phyloP scores from a whole-genome alignment of 2,329 filamentous ascomycete genomes.

The Talaromyces sp. region DNA sequence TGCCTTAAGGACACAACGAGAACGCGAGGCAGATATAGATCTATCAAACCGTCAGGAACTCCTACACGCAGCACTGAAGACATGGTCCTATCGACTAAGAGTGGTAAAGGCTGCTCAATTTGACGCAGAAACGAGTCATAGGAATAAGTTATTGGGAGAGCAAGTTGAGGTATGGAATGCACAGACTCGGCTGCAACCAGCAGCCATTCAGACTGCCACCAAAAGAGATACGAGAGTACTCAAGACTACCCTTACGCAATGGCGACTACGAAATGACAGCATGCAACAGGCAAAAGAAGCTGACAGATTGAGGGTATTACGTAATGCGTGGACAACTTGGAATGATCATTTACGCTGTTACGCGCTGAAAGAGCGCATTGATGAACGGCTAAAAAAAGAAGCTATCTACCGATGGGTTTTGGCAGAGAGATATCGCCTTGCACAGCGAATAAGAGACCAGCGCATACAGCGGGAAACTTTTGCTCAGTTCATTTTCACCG shows the following conservation, averaged over 20 bases:
- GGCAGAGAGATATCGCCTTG: slow-evolving; percentile 43
- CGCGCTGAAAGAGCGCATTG: slow-evolving; percentile 51
- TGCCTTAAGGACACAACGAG: slow-evolving; percentile 37
- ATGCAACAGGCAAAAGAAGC: slow-evolving; percentile 49
- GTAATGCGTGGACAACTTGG: slow-evolving; percentile 60
- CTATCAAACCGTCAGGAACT: slow-evolving; percentile 28
- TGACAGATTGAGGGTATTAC: slow-evolving; percentile 52
- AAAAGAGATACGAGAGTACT: slow-evolving; percentile 47
- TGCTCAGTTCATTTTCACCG: slow-evolving; percentile 39
- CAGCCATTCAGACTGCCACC: slow-evolving; percentile 41
- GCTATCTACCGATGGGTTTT: slow-evolving; percentile 62
- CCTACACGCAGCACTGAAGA: slow-evolving; percentile 31
- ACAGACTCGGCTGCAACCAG: slow-evolving; percentile 43
- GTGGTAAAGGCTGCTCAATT: slow-evolving; percentile 28
- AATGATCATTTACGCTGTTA: slow-evolving; percentile 58
- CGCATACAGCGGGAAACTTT: slow-evolving; percentile 40
- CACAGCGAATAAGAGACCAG: slow-evolving; percentile 40
- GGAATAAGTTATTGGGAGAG: slow-evolving; percentile 35
- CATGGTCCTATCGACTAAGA: slow-evolving; percentile 35
- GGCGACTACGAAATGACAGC: slow-evolving; percentile 47
- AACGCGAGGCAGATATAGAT: slow-evolving; percentile 40
- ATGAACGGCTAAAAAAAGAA: slow-evolving; percentile 56
- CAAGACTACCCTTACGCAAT: slow-evolving; percentile 47
- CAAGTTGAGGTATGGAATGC: slow-evolving; percentile 43
- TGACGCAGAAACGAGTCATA: slow-evolving; percentile 31